Percentiles rank a stretch among this genome's conserved stretches.
Conservation (phyloP, 1,139 yeast species). For the Sugiyamaella paludigena region DNA sequence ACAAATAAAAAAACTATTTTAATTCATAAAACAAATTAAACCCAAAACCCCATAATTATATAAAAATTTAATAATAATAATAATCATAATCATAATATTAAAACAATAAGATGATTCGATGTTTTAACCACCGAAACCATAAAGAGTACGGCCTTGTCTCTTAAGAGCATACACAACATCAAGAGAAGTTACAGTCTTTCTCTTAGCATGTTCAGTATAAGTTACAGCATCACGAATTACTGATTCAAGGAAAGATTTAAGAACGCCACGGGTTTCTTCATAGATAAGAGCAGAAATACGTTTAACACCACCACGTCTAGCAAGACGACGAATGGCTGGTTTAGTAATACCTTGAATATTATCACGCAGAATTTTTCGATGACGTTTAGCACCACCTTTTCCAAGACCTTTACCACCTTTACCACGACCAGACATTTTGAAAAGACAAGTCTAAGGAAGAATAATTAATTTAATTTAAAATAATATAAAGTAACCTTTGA, state of each 20-base stretch:
- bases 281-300: slow-evolving; percentile 98
- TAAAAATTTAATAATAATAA: not conserved
- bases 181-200: slow-evolving; percentile 98
- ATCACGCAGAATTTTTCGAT: slow-evolving; percentile 99
- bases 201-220: slow-evolving; percentile 99
- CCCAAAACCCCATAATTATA: slow-evolving; percentile 6
- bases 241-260: slow-evolving; percentile 93
- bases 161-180: slow-evolving; percentile 99
- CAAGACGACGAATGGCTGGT: slow-evolving; percentile 99
- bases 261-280: slow-evolving; percentile 98
- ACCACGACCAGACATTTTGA: slow-evolving; percentile 99
- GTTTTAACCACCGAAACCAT: slow-evolving; percentile 98
- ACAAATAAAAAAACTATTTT: slow-evolving; percentile 1
- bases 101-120: slow-evolving; percentile 6
- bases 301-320: slow-evolving; percentile 99
- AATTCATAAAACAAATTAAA: slow-evolving; percentile 8
- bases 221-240: slow-evolving; percentile 99
- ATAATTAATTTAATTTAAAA: too few species aligned
- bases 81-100: slow-evolving; percentile 7
- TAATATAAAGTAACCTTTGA: too few species aligned
- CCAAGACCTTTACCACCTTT: slow-evolving; percentile 99
- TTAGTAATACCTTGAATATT: slow-evolving; percentile 99
- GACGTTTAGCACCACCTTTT: slow-evolving; percentile 99
- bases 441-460: slow-evolving; percentile 9
- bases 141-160: slow-evolving; percentile 99